A percentile compares a stretch with the other conserved stretches of the same genome.
phyloP scores from a whole-genome alignment of 805 yeast species.

The Myxozyma neotropica region DNA sequence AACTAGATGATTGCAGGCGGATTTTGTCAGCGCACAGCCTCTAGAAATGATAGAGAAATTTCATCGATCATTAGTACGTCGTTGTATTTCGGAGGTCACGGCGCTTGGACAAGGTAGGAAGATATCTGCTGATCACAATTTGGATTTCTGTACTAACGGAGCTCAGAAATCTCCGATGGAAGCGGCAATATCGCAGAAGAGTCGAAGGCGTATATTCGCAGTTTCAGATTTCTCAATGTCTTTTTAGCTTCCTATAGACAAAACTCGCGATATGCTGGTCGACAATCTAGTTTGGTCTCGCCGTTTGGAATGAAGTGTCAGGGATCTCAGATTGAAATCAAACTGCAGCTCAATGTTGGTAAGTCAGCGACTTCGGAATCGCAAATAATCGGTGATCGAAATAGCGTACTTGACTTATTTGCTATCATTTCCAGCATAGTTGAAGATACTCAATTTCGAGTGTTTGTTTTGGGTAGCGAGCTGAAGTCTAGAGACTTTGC shows the following conservation, averaged over 20 bases:
- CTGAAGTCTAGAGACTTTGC: not conserved
- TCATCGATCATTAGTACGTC: slow-evolving; percentile 15
- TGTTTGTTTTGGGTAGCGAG: slow-evolving; percentile 26
- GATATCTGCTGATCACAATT: no score
- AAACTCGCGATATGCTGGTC: not conserved
- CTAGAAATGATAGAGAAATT: slow-evolving; percentile 2
- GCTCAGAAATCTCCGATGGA: not conserved
- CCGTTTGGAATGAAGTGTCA: not conserved
- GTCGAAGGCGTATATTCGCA: not conserved
- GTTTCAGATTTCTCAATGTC: slow-evolving; percentile 11
- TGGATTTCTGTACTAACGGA: not conserved
- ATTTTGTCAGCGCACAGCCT: slow-evolving; percentile 3
- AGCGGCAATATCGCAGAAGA: not conserved
- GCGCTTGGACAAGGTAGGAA: slow-evolving; percentile 11
- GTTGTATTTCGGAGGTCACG: slow-evolving; percentile 3
- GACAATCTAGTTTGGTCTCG: not conserved
- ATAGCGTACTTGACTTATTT: slow-evolving; percentile 8
- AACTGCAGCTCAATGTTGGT: slow-evolving; percentile 14
- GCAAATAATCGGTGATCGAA: slow-evolving; percentile 8
- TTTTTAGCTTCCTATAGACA: slow-evolving; percentile 7
- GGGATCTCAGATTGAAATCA: slow-evolving; percentile 13
- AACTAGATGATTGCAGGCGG: slow-evolving; percentile 2
- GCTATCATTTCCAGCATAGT: not conserved
- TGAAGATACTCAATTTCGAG: slow-evolving; percentile 9
- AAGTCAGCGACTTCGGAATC: not conserved